These are phyloP conservation scores for Camelina laxa DNA, from an alignment of 345 rosid species.

Conservation along the genomic window DNA sequence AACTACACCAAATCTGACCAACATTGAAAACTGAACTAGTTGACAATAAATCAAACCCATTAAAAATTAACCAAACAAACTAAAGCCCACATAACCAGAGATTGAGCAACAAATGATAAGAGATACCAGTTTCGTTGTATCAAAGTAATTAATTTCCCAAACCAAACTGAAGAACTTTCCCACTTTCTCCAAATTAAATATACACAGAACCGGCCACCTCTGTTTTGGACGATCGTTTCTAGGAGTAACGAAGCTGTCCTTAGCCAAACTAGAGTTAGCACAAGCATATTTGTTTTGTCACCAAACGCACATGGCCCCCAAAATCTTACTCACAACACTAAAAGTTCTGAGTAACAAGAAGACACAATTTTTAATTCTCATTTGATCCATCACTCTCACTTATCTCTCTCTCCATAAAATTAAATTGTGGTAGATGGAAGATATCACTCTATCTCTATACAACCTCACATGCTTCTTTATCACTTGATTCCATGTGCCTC, in stretches of 20 bases:
- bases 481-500: slow-evolving; percentile 44
- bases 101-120: neutral
- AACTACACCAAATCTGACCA: neutral
- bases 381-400: slow-evolving; percentile 44
- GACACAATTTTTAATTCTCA: slow-evolving; percentile 35
- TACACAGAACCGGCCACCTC: neutral
- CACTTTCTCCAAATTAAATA: neutral
- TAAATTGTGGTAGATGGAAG: slow-evolving; percentile 44
- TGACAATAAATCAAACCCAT: neutral
- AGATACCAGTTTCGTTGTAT: too few species aligned
- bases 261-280: slow-evolving; percentile 25
- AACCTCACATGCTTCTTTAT: slow-evolving; percentile 47
- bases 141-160: neutral
- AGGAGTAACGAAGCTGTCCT: slow-evolving; percentile 11
- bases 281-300: slow-evolving; percentile 24
- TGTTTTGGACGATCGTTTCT: slow-evolving; percentile 5
- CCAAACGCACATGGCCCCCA: slow-evolving; percentile 40
- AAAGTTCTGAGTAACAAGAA: slow-evolving; percentile 19
- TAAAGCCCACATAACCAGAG: neutral
- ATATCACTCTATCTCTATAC: slow-evolving; percentile 42
- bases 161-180: neutral
- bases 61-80: neutral
- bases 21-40: neutral
- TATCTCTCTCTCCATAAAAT: slow-evolving; percentile 42
- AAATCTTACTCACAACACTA: slow-evolving; percentile 37